phyloP scores from a whole-genome alignment of 345 rosid species.

The Camelina sativa region DNA sequence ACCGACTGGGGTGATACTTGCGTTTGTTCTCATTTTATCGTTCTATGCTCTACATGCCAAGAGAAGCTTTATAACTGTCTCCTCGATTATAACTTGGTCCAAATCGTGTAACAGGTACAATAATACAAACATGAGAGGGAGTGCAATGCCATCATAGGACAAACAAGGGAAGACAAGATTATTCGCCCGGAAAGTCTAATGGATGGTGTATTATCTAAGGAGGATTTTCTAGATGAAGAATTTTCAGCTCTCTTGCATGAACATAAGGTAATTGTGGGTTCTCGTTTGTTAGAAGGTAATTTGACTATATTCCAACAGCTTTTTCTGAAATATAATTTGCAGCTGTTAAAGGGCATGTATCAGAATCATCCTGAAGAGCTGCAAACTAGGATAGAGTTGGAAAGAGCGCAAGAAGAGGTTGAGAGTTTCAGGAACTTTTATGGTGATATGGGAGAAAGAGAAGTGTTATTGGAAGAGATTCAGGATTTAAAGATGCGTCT shows the following conservation, averaged over 20 bases:
- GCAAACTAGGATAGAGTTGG: background rate
- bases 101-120: background rate
- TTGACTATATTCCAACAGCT: background rate
- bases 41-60: background rate
- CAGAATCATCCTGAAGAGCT: background rate
- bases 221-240: background rate
- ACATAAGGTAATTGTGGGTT: background rate
- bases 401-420: background rate
- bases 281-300: background rate
- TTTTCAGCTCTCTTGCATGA: background rate
- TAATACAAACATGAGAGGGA: background rate
- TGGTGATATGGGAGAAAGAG: background rate
- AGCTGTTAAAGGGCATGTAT: background rate
- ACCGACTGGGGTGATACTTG: conserved; percentile 66
- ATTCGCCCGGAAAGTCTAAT: background rate
- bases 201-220: background rate
- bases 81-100: background rate
- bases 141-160: background rate
- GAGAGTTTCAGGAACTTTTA: background rate
- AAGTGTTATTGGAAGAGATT: background rate
- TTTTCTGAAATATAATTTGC: background rate
- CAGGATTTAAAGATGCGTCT: background rate
- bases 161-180: background rate
- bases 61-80: background rate
- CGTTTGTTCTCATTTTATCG: background rate